Percentiles rank a stretch among this genome's conserved stretches.
Conservation (phyloP, 306 rosid species). For the Amphicarpaea edgeworthii region DNA sequence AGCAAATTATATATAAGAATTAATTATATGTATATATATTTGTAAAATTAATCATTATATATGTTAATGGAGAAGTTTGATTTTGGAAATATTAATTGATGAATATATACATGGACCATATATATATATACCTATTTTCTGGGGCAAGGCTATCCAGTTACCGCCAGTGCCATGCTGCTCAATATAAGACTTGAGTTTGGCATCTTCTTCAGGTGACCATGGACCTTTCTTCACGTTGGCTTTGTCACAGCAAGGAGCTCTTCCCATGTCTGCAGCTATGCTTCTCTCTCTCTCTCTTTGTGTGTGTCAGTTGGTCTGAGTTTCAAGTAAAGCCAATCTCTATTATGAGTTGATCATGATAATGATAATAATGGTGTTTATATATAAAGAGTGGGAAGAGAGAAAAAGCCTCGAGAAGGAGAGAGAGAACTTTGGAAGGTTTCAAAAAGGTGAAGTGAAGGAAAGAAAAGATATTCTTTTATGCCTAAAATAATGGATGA, state of each 20-base stretch:
- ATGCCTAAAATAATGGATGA: constrained; percentile 50
- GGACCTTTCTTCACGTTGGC: constrained; percentile 99
- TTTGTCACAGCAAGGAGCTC: constrained; percentile 99
- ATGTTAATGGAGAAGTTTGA: background rate
- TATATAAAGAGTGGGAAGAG: constrained; percentile 44
- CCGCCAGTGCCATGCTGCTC: constrained; percentile 88
- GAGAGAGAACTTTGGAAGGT: constrained; percentile 52
- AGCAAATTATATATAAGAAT: constrained; percentile 13
- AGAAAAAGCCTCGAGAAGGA: constrained; percentile 71
- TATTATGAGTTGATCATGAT: constrained; percentile 46
- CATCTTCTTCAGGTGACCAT: constrained; percentile 99
- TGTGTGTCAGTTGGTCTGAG: constrained; percentile 41
- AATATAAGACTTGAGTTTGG: constrained; percentile 89
- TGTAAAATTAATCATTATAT: background rate
- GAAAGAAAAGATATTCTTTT: constrained; percentile 52
- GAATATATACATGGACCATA: background rate
- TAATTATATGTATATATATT: background rate
- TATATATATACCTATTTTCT: constrained; percentile 95
- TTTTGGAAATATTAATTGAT: background rate
- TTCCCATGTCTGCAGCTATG: constrained; percentile 67
- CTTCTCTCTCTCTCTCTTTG: too few species aligned
- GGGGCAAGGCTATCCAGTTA: constrained; percentile 98
- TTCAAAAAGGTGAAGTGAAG: constrained; percentile 59
- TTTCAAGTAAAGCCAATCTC: constrained; percentile 46
- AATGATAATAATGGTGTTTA: constrained; percentile 43